Evolutionary conservation across 1,139 yeast genomes (phyloP).

Genomic region (Yamadazyma diospyri): DNA sequence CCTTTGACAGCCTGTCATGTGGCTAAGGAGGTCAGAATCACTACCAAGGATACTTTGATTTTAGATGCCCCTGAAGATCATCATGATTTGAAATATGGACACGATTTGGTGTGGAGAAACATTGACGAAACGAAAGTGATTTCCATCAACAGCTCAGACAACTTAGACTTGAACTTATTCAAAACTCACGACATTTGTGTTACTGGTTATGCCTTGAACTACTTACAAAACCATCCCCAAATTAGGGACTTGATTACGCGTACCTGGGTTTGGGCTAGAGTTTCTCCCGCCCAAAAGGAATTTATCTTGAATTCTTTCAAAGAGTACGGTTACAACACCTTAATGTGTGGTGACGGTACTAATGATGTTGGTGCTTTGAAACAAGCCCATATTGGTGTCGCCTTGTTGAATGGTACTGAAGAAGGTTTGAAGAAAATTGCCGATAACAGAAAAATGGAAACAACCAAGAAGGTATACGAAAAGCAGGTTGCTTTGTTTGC

Average conservation of each 20-base stretch:
- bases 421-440: slow-evolving; percentile 89
- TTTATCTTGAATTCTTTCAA: slow-evolving; percentile 80
- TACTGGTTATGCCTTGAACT: slow-evolving; percentile 85
- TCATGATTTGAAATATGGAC: slow-evolving; percentile 49
- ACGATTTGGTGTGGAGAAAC: slow-evolving; percentile 76
- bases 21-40: slow-evolving; percentile 88
- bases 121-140: slow-evolving; percentile 72
- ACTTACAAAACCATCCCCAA: slow-evolving; percentile 61
- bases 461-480: slow-evolving; percentile 65
- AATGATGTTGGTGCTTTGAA: slow-evolving; percentile 99
- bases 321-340: slow-evolving; percentile 84
- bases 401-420: slow-evolving; percentile 93
- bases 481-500: slow-evolving; percentile 78
- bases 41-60: slow-evolving; percentile 75
- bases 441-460: slow-evolving; percentile 71
- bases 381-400: slow-evolving; percentile 98
- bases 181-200: slow-evolving; percentile 80
- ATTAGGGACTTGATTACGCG: slow-evolving; percentile 72
- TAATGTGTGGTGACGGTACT: slow-evolving; percentile 99
- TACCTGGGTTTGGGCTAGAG: slow-evolving; percentile 98
- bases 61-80: slow-evolving; percentile 81
- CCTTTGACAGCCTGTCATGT: slow-evolving; percentile 98
- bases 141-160: slow-evolving; percentile 62
- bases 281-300: slow-evolving; percentile 94
- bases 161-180: slow-evolving; percentile 57